Conservation (phyloP, 768 basidiomycete genomes). For the Mycena filopes region DNA sequence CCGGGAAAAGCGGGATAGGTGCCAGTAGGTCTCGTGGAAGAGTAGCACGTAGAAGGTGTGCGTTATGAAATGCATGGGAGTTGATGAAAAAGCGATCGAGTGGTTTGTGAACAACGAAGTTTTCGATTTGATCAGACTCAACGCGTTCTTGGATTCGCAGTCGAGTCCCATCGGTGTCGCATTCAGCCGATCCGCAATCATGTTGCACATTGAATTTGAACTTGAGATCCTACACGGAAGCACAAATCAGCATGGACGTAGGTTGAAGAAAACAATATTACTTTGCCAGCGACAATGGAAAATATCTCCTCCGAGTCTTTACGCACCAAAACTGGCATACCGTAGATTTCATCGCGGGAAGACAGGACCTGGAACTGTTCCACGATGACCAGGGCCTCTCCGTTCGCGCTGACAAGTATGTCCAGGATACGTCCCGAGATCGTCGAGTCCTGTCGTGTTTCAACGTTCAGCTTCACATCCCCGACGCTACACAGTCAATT, state of each 20-base stretch:
- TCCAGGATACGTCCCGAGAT: not conserved
- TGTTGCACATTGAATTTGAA: slow-evolving; percentile 41
- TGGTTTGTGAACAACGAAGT: slow-evolving; percentile 26
- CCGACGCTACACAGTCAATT: not conserved
- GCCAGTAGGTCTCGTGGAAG: slow-evolving; percentile 12
- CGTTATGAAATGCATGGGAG: slow-evolving; percentile 23
- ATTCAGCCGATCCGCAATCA: slow-evolving; percentile 32
- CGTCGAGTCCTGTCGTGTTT: not conserved
- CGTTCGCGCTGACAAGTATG: not conserved
- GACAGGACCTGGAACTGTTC: not conserved
- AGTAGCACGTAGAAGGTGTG: slow-evolving; percentile 14
- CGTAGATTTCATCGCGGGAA: not conserved
- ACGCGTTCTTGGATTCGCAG: slow-evolving; percentile 32
- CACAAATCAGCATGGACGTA: not conserved
- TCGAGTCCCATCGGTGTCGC: slow-evolving; percentile 17
- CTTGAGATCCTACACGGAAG: not conserved
- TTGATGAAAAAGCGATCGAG: slow-evolving; percentile 35
- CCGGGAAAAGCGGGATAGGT: slow-evolving; percentile 6
- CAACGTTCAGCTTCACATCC: no score
- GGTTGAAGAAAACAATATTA: not conserved
- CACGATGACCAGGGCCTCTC: not conserved
- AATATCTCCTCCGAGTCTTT: not conserved
- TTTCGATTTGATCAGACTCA: slow-evolving; percentile 9
- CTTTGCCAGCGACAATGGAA: slow-evolving; percentile 4
- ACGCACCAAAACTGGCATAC: slow-evolving; percentile 8